Base-by-base conservation (phyloP, 1,284 basidiomycete species). In the Naganishia sp. region DNA sequence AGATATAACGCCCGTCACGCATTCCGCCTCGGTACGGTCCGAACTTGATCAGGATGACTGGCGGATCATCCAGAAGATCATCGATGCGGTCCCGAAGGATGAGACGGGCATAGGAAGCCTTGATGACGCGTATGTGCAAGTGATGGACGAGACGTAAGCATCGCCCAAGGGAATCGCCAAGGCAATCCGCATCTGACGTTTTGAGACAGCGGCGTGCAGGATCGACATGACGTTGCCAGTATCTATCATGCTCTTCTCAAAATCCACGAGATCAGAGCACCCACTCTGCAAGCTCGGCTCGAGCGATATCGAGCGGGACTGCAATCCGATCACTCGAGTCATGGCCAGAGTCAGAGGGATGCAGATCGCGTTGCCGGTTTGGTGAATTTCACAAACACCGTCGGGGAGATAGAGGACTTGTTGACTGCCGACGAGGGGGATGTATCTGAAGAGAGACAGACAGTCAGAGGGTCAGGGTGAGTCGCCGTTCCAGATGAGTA, bases 161-260 rank as follows among this genome's bases (percentile, higher is more conserved):
- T 0, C 21, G 9, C 13, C 2, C 15, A 41, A 35, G 49, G 6
- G 21, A 50, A 5, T 2, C 2, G 10, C 18, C 2, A 50, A 50
- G n/a, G 49, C 7, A 6, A 39, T 13, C 10, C 10, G 7, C 10
- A 39, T 5, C 7, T 39, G 35, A 39, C 35, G 10, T 28, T 18
- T 5, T 23, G 35, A 25, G 2, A 13, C 18, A 61, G 57, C 23
- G 57, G 57, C 21, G 57, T 47, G 5, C 57, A 61, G 32, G 57
- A 61, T 28, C 35, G 47, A 17, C 47, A 61, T 18, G 57, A 61
- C 15, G 57, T 61, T 17, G 57, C 57, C 31, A 61, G 57, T 15
- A 61, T 65, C 45, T 68, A 65, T 39, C 67, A 64, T 25, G 57
- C 65, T 11, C 31, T 68, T 13, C 67, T 68, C 43, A 68, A 68